Evolutionary conservation across 257 asterid genomes (phyloP).

Genomic region (Mentha longifolia): DNA sequence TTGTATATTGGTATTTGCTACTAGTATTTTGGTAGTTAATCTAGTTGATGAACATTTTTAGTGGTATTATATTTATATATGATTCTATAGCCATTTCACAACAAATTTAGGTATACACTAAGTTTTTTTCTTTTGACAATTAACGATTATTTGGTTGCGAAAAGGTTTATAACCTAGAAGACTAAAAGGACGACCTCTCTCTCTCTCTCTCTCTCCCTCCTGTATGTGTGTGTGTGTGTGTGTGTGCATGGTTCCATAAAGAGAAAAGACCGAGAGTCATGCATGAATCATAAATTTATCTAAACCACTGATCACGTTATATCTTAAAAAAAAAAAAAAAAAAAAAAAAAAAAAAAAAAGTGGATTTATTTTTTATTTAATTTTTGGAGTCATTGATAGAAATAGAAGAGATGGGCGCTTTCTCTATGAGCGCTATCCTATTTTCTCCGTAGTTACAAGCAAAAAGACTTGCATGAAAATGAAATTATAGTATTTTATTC

Average conservation of each 20-base stretch:
- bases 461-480: constrained; percentile 12
- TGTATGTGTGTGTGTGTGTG: too few species aligned
- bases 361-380: not conserved
- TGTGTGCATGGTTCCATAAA: constrained; percentile 30
- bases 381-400: not conserved
- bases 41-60: not conserved
- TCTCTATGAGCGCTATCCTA: not conserved
- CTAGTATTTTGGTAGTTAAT: not conserved
- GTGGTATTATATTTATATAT: too few species aligned
- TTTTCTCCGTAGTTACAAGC: not conserved
- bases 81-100: too few species aligned
- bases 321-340: too few species aligned
- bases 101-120: too few species aligned
- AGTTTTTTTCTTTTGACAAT: not conserved
- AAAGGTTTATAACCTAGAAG: constrained; percentile 6
- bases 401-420: not conserved
- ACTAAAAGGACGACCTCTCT: too few species aligned
- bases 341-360: too few species aligned
- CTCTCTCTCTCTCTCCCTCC: not conserved
- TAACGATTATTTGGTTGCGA: constrained; percentile 5
- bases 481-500: not conserved
- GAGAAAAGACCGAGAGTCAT: constrained; percentile 8
- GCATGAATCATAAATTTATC: constrained; percentile 25
- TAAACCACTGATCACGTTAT: constrained; percentile 13
- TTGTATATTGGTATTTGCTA: not conserved